Conservation (phyloP, 345 rosid genomes). For the Ailanthus altissimus region DNA sequence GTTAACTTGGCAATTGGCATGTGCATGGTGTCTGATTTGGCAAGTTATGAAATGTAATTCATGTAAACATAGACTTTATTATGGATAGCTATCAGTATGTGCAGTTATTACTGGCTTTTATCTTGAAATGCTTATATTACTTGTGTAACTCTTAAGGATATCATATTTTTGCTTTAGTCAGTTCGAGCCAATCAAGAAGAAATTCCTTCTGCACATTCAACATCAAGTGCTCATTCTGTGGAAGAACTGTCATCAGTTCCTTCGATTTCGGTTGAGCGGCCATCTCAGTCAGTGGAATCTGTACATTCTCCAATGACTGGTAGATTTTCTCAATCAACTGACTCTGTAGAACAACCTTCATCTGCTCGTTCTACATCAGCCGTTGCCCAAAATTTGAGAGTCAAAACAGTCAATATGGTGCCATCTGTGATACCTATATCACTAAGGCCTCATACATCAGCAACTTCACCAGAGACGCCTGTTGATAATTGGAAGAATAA, state of each 20-base stretch:
- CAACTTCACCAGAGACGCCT: conserved; percentile 40
- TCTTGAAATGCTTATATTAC: conserved; percentile 1
- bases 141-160: conserved; percentile 13
- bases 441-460: conserved; percentile 54
- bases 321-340: conserved; percentile 39
- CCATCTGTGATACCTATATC: conserved; percentile 58
- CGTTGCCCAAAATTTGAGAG: conserved; percentile 39
- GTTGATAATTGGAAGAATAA: conserved; percentile 46
- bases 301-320: conserved; percentile 38
- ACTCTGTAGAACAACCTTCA: conserved; percentile 46
- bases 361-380: conserved; percentile 53
- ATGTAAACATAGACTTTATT: no score
- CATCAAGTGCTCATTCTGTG: conserved; percentile 35
- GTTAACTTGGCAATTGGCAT: not conserved
- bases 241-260: conserved; percentile 44
- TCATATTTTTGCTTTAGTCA: conserved; percentile 45
- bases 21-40: not conserved
- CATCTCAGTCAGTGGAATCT: conserved; percentile 47
- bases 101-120: no score
- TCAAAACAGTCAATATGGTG: conserved; percentile 46
- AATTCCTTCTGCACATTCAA: conserved; percentile 44
- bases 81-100: no score
- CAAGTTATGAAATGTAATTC: not conserved
- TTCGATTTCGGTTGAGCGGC: conserved; percentile 32
- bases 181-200: conserved; percentile 64